phyloP scores from a whole-genome alignment of 2,329 filamentous ascomycete genomes.

The Biscogniauxia marginata region DNA sequence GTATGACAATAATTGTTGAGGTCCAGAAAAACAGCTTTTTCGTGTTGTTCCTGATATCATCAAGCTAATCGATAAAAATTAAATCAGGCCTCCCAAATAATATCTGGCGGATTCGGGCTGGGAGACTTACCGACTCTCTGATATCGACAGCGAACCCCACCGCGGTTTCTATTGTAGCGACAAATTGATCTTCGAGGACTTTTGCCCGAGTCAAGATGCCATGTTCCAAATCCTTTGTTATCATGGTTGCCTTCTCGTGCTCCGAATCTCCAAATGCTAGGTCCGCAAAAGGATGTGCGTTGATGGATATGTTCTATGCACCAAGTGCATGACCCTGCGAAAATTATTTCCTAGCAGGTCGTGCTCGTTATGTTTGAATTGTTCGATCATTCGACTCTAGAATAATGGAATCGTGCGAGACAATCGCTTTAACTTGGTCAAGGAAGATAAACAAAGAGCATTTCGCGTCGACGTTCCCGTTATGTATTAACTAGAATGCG shows the following conservation, averaged over 20 bases:
- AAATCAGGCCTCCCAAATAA: background rate
- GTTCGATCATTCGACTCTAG: too few species aligned
- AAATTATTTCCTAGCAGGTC: background rate
- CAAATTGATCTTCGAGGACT: background rate
- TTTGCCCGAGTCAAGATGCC: background rate
- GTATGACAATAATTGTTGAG: slow-evolving; percentile 11
- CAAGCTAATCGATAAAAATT: slow-evolving; percentile 10
- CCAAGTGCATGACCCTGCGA: too few species aligned
- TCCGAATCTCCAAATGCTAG: background rate
- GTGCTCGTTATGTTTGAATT: background rate
- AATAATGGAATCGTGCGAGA: background rate
- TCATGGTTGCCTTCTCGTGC: background rate
- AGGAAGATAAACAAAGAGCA: background rate
- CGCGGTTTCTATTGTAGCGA: background rate
- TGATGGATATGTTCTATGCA: background rate
- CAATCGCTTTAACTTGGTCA: background rate
- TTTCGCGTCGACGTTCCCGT: background rate
- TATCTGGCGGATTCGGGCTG: background rate
- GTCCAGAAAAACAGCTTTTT: slow-evolving; percentile 23
- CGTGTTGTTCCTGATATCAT: slow-evolving; percentile 19
- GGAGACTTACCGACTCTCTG: background rate
- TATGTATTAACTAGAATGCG: background rate
- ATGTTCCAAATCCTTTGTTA: background rate
- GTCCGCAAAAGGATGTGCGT: background rate
- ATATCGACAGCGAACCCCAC: background rate